phyloP scores from a whole-genome alignment of 805 yeast species.

The Priceomyces carsonii region DNA sequence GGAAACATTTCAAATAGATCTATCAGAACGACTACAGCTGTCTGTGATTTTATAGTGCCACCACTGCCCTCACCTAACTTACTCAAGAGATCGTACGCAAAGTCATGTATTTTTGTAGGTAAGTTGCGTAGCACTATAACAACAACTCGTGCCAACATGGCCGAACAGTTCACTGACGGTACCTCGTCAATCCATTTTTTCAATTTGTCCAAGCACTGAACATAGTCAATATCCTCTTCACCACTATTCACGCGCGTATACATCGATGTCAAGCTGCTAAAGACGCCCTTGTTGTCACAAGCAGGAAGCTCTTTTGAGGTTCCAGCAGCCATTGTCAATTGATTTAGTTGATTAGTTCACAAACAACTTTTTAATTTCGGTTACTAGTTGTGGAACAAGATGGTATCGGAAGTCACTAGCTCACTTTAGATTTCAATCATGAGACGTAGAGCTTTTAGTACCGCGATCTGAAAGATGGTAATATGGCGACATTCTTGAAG shows the following conservation, averaged over 20 bases:
- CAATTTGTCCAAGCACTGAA: slow-evolving; percentile 2
- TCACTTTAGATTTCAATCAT: too few species aligned
- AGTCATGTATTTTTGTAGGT: slow-evolving; percentile 38
- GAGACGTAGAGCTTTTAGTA: too few species aligned
- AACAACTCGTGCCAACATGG: slow-evolving; percentile 25
- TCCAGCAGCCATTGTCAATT: slow-evolving; percentile 1
- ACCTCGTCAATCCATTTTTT: slow-evolving; percentile 2
- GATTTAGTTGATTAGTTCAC: too few species aligned
- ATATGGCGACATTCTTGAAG: too few species aligned
- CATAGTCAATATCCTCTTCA: background rate
- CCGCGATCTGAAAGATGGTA: too few species aligned
- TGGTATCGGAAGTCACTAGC: too few species aligned
- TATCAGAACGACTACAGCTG: slow-evolving; percentile 32
- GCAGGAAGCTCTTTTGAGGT: background rate
- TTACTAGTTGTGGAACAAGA: too few species aligned
- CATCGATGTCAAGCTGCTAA: slow-evolving; percentile 1
- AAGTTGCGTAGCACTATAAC: slow-evolving; percentile 25
- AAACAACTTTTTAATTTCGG: too few species aligned
- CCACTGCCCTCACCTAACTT: slow-evolving; percentile 19
- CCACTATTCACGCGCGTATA: slow-evolving; percentile 3
- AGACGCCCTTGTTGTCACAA: slow-evolving; percentile 1
- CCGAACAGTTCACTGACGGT: background rate
- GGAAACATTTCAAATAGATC: slow-evolving; percentile 41
- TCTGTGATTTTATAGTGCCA: slow-evolving; percentile 16
- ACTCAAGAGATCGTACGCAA: slow-evolving; percentile 35